A percentile compares a stretch with the other conserved stretches of the same genome.
Conservation (phyloP, 1,139 yeast genomes). For the Sugiyamaella xylanicola region DNA sequence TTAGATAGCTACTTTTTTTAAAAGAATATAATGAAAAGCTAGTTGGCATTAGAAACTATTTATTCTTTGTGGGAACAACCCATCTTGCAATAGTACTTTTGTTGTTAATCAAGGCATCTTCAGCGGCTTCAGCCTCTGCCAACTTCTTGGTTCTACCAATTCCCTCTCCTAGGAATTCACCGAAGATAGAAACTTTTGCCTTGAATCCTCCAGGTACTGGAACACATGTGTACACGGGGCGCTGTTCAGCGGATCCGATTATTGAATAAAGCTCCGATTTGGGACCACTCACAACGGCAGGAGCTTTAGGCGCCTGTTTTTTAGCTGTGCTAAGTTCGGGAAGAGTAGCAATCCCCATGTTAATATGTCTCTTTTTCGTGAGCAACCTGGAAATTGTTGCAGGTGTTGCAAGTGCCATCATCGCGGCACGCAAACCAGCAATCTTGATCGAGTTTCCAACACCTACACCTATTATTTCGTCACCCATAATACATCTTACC, state of each 20-base stretch:
- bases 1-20: no score
- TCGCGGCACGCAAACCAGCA: constrained; percentile 75
- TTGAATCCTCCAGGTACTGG: constrained; percentile 17
- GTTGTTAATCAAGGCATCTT: constrained; percentile 25
- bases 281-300: constrained; percentile 15
- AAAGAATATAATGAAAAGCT: no score
- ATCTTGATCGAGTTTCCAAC: constrained; percentile 58
- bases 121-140: constrained; percentile 33
- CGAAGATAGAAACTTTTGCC: constrained; percentile 24
- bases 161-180: constrained; percentile 30
- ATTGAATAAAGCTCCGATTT: constrained; percentile 76
- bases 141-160: constrained; percentile 29
- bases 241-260: constrained; percentile 73
- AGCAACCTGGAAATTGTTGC: constrained; percentile 58
- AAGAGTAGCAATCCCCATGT: neutral
- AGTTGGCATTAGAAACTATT: no score
- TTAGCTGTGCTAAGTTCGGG: neutral
- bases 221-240: constrained; percentile 55
- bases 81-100: neutral
- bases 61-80: constrained; percentile 1
- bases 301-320: neutral
- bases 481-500: constrained; percentile 68
- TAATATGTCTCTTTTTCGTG: neutral
- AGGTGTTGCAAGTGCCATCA: constrained; percentile 62
- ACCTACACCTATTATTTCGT: constrained; percentile 57